phyloP scores from a whole-genome alignment of 2,329 filamentous ascomycete species.

The Thermothelomyces thermophilus region DNA sequence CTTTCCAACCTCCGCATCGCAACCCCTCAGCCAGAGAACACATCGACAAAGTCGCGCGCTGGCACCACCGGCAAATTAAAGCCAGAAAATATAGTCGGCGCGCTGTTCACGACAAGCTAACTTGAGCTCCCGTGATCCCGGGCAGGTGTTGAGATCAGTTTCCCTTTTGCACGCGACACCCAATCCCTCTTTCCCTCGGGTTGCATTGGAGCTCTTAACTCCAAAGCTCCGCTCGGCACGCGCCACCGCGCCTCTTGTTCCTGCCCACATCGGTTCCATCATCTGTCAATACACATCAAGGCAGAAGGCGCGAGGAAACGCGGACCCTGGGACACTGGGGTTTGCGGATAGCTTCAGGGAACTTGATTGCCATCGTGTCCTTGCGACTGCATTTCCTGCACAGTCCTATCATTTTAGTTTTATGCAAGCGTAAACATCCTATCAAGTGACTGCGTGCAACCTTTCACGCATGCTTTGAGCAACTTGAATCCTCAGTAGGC shows the following conservation, averaged over 20 bases:
- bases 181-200: not conserved
- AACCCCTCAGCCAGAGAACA: constrained; percentile 5
- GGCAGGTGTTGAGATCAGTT: not conserved
- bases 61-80: not conserved
- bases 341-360: constrained; percentile 15
- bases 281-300: not conserved
- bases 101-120: not conserved
- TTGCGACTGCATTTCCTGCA: constrained; percentile 11
- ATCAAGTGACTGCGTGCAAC: constrained; percentile 22
- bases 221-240: constrained; percentile 2
- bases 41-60: not conserved
- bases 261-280: constrained; percentile 2
- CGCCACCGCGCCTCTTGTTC: not conserved
- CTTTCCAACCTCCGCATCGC: constrained; percentile 26
- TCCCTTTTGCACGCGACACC: constrained; percentile 5
- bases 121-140: not conserved
- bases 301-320: constrained; percentile 8
- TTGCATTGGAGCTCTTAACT: constrained; percentile 15
- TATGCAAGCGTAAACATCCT: constrained; percentile 21
- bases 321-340: constrained; percentile 7
- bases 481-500: constrained; percentile 21
- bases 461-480: constrained; percentile 21
- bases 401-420: constrained; percentile 14
- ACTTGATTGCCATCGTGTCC: constrained; percentile 8
- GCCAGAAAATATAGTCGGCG: not conserved